Evolutionary conservation across 1,284 basidiomycete genomes (phyloP).

Genomic region (Inonotus obliquus): DNA sequence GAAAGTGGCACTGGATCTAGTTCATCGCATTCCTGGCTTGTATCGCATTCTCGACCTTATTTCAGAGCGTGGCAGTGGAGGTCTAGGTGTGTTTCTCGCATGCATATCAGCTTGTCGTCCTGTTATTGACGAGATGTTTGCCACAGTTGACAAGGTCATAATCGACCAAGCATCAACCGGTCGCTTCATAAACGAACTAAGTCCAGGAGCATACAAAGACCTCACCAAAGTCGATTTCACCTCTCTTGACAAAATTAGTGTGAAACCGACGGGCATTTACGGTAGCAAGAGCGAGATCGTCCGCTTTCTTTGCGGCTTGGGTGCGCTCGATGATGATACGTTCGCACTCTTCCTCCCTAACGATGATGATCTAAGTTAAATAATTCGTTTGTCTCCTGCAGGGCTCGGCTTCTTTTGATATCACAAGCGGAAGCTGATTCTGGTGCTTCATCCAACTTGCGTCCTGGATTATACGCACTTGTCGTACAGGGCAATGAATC

Average conservation of each 20-base stretch:
- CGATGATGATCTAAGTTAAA: not conserved
- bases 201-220: slow-evolving; percentile 43
- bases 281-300: slow-evolving; percentile 48
- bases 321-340: slow-evolving; percentile 34
- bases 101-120: not conserved
- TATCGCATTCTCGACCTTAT: slow-evolving; percentile 51
- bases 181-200: slow-evolving; percentile 40
- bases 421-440: slow-evolving; percentile 21
- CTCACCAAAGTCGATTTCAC: slow-evolving; percentile 51
- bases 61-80: slow-evolving; percentile 44
- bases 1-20: slow-evolving; percentile 23
- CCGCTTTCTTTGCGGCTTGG: slow-evolving; percentile 35
- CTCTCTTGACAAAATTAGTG: slow-evolving; percentile 35
- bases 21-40: slow-evolving; percentile 34
- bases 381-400: slow-evolving; percentile 15
- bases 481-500: slow-evolving; percentile 6
- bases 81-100: slow-evolving; percentile 34
- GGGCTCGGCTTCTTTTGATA: slow-evolving; percentile 21
- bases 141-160: slow-evolving; percentile 53
- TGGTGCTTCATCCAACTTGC: slow-evolving; percentile 30
- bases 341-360: slow-evolving; percentile 24
- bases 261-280: slow-evolving; percentile 52
- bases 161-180: slow-evolving; percentile 46
- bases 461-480: slow-evolving; percentile 45
- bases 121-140: not conserved